Evolutionary conservation across 2,329 filamentous ascomycete genomes (phyloP).

Genomic region (Colletotrichum sansevieriae): DNA sequence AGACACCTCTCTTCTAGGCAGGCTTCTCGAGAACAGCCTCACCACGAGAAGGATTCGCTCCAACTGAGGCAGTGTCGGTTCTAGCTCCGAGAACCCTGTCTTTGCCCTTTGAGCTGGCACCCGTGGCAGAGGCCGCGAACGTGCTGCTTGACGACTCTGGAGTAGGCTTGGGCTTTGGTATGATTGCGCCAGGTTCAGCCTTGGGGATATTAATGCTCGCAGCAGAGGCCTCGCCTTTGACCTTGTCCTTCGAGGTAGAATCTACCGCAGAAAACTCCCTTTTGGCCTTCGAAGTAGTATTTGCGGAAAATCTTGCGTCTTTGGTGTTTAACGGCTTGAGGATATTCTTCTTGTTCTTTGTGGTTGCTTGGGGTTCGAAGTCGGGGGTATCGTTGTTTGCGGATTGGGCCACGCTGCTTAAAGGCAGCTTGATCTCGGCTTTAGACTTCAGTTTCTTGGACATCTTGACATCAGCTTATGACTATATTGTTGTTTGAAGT

Average conservation of each 20-base stretch:
- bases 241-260: no score
- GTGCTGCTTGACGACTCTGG: no score
- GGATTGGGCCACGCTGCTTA: background rate
- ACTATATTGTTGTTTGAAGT: background rate
- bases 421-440: background rate
- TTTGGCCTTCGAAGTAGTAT: no score
- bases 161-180: no score
- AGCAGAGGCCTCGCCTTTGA: no score
- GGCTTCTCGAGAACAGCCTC: conserved; percentile 3
- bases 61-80: background rate
- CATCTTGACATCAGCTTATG: conserved; percentile 20
- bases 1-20: conserved; percentile 25
- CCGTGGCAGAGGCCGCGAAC: no score
- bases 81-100: background rate
- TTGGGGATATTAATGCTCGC: no score
- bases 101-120: background rate
- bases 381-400: background rate
- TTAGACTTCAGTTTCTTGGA: background rate
- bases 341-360: no score
- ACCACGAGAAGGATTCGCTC: background rate
- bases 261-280: no score
- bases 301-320: no score
- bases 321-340: no score
- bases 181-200: no score
- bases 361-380: background rate